These are phyloP conservation scores for Alnus rubra DNA, from an alignment of 306 rosid species.

Conservation along the genomic window DNA sequence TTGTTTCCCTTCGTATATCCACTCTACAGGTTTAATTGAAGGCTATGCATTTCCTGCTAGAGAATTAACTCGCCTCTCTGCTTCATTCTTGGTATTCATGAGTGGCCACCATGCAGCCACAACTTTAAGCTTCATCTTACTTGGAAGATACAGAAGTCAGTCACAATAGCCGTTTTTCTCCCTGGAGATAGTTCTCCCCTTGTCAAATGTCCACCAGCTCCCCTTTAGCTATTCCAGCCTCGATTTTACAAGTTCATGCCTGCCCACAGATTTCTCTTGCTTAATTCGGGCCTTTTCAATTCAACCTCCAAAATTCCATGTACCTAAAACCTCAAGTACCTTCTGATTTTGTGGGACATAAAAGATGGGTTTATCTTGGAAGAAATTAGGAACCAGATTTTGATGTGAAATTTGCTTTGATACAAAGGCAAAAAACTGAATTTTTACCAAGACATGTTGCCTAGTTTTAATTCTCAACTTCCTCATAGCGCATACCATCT, in stretches of 20 bases:
- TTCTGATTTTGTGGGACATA: not conserved
- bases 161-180: too few relatives aligned
- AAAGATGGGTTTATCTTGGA: not conserved
- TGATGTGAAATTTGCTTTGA: not conserved
- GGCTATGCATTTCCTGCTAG: not conserved
- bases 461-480: not conserved
- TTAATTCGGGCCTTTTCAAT: not conserved
- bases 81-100: not conserved
- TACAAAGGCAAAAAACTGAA: not conserved
- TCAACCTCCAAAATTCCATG: not conserved
- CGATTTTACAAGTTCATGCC: too few relatives aligned
- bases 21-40: too few relatives aligned
- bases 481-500: not conserved
- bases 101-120: not conserved
- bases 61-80: not conserved
- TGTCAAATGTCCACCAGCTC: too few relatives aligned
- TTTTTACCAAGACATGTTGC: not conserved
- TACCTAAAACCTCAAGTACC: not conserved
- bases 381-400: not conserved
- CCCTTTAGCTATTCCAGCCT: too few relatives aligned
- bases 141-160: not conserved
- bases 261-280: slow-evolving; percentile 3
- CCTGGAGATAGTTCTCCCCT: too few relatives aligned
- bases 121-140: not conserved
- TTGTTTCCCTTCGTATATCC: too few relatives aligned